Evolutionary conservation across 805 yeast genomes (phyloP).

Genomic region (Myxozyma sirexii): DNA sequence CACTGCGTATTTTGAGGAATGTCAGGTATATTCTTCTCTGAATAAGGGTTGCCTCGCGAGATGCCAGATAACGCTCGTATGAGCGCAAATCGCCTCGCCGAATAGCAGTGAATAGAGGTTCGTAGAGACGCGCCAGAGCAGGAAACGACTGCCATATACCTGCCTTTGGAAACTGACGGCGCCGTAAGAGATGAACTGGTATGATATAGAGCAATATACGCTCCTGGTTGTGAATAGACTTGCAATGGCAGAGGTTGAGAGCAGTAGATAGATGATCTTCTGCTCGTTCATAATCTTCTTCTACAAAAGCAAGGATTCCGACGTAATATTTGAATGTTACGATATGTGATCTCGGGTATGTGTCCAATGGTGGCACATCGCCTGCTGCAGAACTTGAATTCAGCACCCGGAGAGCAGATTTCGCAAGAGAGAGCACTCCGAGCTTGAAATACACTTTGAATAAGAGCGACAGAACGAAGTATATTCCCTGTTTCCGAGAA

Average conservation of each 20-base stretch:
- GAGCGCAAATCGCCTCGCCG: constrained; percentile 57
- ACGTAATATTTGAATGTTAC: constrained; percentile 69
- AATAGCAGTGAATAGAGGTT: constrained; percentile 53
- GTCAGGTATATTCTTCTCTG: constrained; percentile 63
- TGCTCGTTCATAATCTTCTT: constrained; percentile 57
- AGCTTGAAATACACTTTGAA: constrained; percentile 68
- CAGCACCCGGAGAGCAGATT: constrained; percentile 71
- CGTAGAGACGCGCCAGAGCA: constrained; percentile 48
- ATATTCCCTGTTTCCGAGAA: constrained; percentile 66
- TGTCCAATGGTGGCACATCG: constrained; percentile 55
- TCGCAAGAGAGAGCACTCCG: constrained; percentile 70
- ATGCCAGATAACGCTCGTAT: constrained; percentile 52
- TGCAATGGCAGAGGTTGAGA: constrained; percentile 42
- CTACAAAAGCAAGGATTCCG: constrained; percentile 67
- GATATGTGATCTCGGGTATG: constrained; percentile 54
- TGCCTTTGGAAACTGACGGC: constrained; percentile 52
- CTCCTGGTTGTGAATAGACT: constrained; percentile 43
- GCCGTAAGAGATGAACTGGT: constrained; percentile 61
- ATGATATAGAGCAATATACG: constrained; percentile 59
- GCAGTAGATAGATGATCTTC: constrained; percentile 58
- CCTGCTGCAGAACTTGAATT: constrained; percentile 48
- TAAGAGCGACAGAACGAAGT: constrained; percentile 69
- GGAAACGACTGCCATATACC: constrained; percentile 50
- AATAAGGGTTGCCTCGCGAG: constrained; percentile 56
- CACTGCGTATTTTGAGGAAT: constrained; percentile 54